These are phyloP conservation scores for Flaveria robusta DNA, from an alignment of 129 eudicot genomes.

Conservation along the genomic window DNA sequence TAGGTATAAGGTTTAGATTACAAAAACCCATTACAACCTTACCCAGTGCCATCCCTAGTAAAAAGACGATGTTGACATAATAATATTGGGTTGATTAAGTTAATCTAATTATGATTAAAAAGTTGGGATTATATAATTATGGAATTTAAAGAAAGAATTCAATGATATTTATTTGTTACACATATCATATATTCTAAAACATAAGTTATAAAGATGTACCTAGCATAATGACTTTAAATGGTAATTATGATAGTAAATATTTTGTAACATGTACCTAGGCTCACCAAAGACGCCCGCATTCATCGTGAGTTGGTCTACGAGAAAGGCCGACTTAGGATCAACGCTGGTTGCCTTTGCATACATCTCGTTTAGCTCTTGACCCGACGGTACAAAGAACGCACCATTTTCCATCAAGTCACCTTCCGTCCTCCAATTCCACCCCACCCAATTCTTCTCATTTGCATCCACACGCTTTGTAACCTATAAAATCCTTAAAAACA, in stretches of 20 bases:
- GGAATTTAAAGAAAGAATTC: too few species aligned
- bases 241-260: background rate
- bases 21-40: too few species aligned
- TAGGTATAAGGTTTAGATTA: too few species aligned
- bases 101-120: too few species aligned
- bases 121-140: too few species aligned
- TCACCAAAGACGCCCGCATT: constrained; percentile 43
- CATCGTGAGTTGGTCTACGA: constrained; percentile 43
- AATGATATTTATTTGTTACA: too few species aligned
- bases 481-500: constrained; percentile 19
- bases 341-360: constrained; percentile 50
- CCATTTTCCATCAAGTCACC: constrained; percentile 76
- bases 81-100: too few species aligned
- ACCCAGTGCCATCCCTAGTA: too few species aligned
- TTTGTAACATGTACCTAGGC: constrained; percentile 21
- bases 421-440: constrained; percentile 71
- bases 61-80: too few species aligned
- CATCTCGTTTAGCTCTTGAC: constrained; percentile 33
- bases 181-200: too few species aligned
- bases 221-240: constrained; percentile 26
- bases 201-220: background rate
- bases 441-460: constrained; percentile 53
- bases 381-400: constrained; percentile 64
- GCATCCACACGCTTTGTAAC: constrained; percentile 63
- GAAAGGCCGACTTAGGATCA: constrained; percentile 38